Evolutionary conservation across 2,329 filamentous ascomycete species (phyloP), one percentile per base, ranked within the genome.

Genomic region (Alternaria ventricosa): DNA sequence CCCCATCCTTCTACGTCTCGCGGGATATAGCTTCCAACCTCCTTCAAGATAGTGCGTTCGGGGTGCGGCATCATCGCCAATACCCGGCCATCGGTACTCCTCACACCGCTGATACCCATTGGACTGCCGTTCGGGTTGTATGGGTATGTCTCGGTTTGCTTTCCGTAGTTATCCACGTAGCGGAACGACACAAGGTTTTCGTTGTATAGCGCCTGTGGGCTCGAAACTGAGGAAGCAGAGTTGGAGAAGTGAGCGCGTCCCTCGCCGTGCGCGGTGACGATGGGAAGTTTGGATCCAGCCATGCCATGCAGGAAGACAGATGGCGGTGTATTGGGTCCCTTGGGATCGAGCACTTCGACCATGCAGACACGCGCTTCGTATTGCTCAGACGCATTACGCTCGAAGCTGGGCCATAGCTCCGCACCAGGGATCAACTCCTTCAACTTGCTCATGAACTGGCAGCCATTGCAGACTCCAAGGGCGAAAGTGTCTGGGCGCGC

Each of bases 391-490:
- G 86, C 83, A 80, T 98, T 98, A 63, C 91, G 86, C 62, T 95
- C 91, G 80, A 97, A 97, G 23, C 87, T 91, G 3, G 94, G 94
- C 94, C 94, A 97, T 73, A 87, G 82, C 68, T 84, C 80, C 0
- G 94, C 89, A n/a, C 94, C 94, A 1, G 94, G 94, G 67, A 97
- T 96, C 57, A 97, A 84, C 63, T 91, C 89, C 76, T 93, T 93
- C 44, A 96, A 84, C 55, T 93, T 89, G 6, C 91, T 92, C 44
- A 98, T 84, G 88, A 98, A 97, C 81, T 99, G 96, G 78, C 96
- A 98, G 55, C 96, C 96, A 79, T 99, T 99, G 87, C 96, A 98
- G 33, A 98, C 93, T 72, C 96, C 96, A 1, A 99, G 87, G 0
- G 93, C 86, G 80, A 99, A 98, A 0, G 96, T 98, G 77, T 97